Conservation (phyloP, 768 basidiomycete genomes). For the Cystoderma amianthinum region DNA sequence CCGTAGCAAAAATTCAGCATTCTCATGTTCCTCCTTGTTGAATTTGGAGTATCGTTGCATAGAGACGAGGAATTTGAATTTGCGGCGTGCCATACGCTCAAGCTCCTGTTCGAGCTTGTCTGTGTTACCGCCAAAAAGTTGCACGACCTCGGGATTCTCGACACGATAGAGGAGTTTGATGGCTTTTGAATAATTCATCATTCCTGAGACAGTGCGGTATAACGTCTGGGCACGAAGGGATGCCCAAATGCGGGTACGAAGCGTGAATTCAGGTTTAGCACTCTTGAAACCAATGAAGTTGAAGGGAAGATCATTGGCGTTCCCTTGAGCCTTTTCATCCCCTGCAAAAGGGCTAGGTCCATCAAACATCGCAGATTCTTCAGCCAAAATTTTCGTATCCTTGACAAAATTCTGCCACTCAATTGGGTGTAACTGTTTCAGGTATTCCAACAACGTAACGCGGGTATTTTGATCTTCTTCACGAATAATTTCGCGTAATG, state of each 20-base stretch:
- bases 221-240: constrained; percentile 97
- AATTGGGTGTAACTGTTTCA: constrained; percentile 95
- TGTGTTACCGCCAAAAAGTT: constrained; percentile 94
- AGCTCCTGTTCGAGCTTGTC: constrained; percentile 94
- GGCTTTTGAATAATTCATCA: constrained; percentile 99
- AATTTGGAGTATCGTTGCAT: constrained; percentile 99
- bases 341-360: constrained; percentile 63
- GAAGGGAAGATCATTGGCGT: constrained; percentile 91
- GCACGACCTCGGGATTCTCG: constrained; percentile 98
- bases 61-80: constrained; percentile 98
- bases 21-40: constrained; percentile 99
- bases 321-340: constrained; percentile 77
- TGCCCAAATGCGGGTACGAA: constrained; percentile 99
- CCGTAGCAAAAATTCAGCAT: constrained; percentile 94
- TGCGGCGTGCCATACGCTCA: constrained; percentile 94
- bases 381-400: constrained; percentile 98
- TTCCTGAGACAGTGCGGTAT: constrained; percentile 97
- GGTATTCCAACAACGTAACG: constrained; percentile 94
- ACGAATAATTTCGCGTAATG: constrained; percentile 95
- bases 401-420: constrained; percentile 99
- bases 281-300: constrained; percentile 99
- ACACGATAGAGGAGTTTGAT: constrained; percentile 99
- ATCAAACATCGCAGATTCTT: constrained; percentile 85
- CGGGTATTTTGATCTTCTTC: constrained; percentile 97
- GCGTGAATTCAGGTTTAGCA: constrained; percentile 95